Evolutionary conservation across 2,329 filamentous ascomycete genomes (phyloP).

Genomic region (Lachnellula occidentalis): DNA sequence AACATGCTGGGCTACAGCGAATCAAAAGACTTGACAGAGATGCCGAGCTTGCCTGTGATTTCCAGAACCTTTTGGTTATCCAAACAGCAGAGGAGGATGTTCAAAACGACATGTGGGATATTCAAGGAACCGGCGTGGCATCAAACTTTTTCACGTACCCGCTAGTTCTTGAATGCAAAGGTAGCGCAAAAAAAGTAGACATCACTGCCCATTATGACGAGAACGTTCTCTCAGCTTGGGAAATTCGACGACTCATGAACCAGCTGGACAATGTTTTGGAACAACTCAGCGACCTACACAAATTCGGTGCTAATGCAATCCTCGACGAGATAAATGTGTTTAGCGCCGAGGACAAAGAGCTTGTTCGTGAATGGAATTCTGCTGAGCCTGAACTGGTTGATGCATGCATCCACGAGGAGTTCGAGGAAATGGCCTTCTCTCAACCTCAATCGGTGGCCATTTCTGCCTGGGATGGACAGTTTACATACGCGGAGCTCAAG

Average conservation of each 20-base stretch:
- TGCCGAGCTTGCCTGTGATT: conserved; percentile 13
- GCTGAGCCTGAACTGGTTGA: conserved; percentile 2
- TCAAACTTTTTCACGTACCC: conserved; percentile 16
- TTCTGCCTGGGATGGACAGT: conserved; percentile 19
- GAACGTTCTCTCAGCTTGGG: conserved; percentile 2
- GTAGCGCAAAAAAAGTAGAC: conserved; percentile 1
- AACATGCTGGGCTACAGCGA: conserved; percentile 37
- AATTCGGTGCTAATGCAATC: not conserved
- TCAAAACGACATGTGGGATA: not conserved
- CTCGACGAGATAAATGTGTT: conserved; percentile 3
- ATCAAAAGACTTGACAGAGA: conserved; percentile 16
- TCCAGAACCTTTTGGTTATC: conserved; percentile 21
- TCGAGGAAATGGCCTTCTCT: conserved; percentile 7
- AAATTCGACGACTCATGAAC: conserved; percentile 4
- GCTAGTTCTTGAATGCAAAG: conserved; percentile 11
- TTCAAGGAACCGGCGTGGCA: not conserved
- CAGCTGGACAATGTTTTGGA: conserved; percentile 8
- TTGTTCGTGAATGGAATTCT: conserved; percentile 5
- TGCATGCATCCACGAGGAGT: conserved; percentile 18
- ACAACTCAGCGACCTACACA: conserved; percentile 15
- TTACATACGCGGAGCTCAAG: conserved; percentile 20
- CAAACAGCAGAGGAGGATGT: conserved; percentile 12
- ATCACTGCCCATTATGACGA: conserved; percentile 10
- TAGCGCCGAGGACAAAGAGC: conserved; percentile 1
- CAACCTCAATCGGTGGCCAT: conserved; percentile 18